phyloP scores from a whole-genome alignment of 192 early-diverging fungal genomes.

The Coemansia erecta region DNA sequence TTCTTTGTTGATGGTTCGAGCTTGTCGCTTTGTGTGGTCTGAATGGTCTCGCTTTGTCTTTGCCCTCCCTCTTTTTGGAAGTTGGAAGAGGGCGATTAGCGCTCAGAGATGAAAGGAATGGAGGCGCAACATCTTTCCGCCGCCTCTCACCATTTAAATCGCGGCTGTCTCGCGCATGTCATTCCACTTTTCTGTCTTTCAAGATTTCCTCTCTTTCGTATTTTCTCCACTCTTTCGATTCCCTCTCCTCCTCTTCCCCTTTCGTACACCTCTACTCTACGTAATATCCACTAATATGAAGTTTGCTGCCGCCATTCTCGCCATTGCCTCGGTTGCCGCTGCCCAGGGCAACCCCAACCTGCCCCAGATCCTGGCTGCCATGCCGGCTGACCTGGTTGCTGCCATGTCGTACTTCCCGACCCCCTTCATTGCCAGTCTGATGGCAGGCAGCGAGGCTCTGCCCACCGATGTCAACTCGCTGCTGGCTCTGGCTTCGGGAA shows the following conservation, averaged over 20 bases:
- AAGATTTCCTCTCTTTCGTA: neutral
- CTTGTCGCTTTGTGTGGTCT: too few species aligned
- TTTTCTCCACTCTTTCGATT: neutral
- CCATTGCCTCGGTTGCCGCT: constrained; percentile 12
- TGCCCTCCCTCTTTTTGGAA: too few species aligned
- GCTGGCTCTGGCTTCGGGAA: constrained; percentile 21
- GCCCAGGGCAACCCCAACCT: constrained; percentile 23
- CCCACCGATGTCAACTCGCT: constrained; percentile 28
- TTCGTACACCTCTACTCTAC: neutral
- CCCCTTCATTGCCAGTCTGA: constrained; percentile 20
- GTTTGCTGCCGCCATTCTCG: constrained; percentile 19
- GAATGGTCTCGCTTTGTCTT: too few species aligned
- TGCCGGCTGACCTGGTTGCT: constrained; percentile 28
- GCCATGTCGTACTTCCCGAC: constrained; percentile 29
- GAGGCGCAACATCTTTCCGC: too few species aligned
- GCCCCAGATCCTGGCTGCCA: constrained; percentile 23
- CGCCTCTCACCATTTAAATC: neutral
- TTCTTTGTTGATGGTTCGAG: too few species aligned
- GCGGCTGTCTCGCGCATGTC: constrained; percentile 4
- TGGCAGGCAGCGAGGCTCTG: constrained; percentile 24
- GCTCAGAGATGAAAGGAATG: too few species aligned
- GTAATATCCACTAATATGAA: constrained; percentile 21
- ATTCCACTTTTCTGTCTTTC: neutral
- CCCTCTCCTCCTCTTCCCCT: neutral
- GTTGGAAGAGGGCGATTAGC: too few species aligned